Evolutionary conservation across 2,329 filamentous ascomycete species (phyloP).

Genomic region (Aspergillus glaucus): DNA sequence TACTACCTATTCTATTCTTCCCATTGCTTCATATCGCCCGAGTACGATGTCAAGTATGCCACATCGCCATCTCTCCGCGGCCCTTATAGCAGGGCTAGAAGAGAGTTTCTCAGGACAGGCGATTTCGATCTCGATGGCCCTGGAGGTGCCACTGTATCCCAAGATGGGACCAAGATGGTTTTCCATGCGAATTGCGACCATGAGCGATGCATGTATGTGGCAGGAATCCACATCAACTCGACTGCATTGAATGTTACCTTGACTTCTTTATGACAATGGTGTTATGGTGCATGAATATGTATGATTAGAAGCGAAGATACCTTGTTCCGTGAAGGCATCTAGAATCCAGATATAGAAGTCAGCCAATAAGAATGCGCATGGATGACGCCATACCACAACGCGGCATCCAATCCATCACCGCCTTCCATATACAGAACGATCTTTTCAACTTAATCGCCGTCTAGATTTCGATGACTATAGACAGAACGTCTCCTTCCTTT

Average conservation of each 20-base stretch:
- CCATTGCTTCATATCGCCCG: constrained; percentile 49
- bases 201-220: constrained; percentile 21
- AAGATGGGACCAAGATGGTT: constrained; percentile 21
- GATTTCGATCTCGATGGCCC: constrained; percentile 21
- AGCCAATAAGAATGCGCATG: constrained; percentile 4
- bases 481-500: too few species aligned
- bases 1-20: constrained; percentile 59
- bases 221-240: constrained; percentile 16
- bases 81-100: constrained; percentile 26
- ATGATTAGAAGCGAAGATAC: not conserved
- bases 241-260: constrained; percentile 3
- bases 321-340: not conserved
- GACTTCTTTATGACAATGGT: constrained; percentile 1
- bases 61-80: constrained; percentile 35
- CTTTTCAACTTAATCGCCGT: not conserved
- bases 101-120: constrained; percentile 27
- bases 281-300: not conserved
- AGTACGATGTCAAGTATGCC: constrained; percentile 56
- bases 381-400: constrained; percentile 10
- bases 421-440: too few species aligned
- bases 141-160: constrained; percentile 21
- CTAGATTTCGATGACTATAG: not conserved
- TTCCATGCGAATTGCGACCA: constrained; percentile 24
- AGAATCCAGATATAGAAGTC: not conserved
- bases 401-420: not conserved